phyloP scores from a whole-genome alignment of 257 asterid genomes.

The Haberlea rhodopensis region DNA sequence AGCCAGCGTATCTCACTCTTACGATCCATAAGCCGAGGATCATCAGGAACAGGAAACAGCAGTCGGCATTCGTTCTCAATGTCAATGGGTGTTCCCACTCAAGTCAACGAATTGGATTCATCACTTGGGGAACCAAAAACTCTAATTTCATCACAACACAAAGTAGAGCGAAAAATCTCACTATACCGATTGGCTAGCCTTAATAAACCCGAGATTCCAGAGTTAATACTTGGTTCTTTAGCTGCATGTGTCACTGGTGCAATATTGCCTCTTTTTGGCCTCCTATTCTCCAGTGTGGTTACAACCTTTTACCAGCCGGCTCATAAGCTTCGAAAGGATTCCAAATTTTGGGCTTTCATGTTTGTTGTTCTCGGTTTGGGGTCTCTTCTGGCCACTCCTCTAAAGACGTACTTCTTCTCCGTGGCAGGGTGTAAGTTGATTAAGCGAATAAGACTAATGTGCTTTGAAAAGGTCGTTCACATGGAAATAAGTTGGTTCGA shows the following conservation, averaged over 20 bases:
- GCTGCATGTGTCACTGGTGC: slow-evolving; percentile 54
- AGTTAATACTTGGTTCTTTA: slow-evolving; percentile 43
- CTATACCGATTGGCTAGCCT: slow-evolving; percentile 47
- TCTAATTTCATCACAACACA: slow-evolving; percentile 10
- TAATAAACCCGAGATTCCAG: slow-evolving; percentile 44
- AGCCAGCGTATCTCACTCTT: slow-evolving; percentile 25
- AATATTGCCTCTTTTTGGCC: slow-evolving; percentile 49
- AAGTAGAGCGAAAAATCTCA: slow-evolving; percentile 16
- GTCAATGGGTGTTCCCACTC: slow-evolving; percentile 7
- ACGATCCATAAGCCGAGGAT: slow-evolving; percentile 24
- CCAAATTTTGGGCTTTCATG: slow-evolving; percentile 55
- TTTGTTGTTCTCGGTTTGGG: slow-evolving; percentile 44
- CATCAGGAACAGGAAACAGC: slow-evolving; percentile 33
- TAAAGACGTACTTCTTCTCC: slow-evolving; percentile 47
- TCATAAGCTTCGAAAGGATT: slow-evolving; percentile 41
- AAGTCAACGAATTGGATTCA: slow-evolving; percentile 6
- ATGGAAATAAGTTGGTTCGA: slow-evolving; percentile 74
- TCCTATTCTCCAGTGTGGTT: slow-evolving; percentile 40
- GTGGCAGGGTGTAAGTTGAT: slow-evolving; percentile 64
- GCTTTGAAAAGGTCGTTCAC: slow-evolving; percentile 60
- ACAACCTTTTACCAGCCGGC: slow-evolving; percentile 47
- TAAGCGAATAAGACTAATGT: slow-evolving; percentile 47
- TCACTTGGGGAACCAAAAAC: slow-evolving; percentile 1
- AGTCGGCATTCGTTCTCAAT: slow-evolving; percentile 25
- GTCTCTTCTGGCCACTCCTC: slow-evolving; percentile 43